Conservation (phyloP, 768 basidiomycete species). For the Paxillus involutus region DNA sequence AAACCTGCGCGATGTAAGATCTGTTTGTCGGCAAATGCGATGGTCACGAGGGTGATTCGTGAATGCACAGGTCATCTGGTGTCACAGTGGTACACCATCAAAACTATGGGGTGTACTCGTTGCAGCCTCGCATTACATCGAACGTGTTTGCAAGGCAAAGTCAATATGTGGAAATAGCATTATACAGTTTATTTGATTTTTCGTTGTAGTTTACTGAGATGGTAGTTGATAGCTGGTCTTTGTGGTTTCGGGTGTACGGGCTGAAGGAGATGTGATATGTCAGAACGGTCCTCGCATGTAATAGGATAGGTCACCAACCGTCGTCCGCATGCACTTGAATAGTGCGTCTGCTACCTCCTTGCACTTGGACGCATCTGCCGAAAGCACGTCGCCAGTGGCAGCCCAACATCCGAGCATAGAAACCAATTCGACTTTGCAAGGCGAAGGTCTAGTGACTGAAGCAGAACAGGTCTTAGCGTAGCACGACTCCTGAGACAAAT, state of each 20-base stretch:
- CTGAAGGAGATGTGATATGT: slow-evolving; percentile 35
- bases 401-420: slow-evolving; percentile 89
- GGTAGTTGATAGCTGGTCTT: slow-evolving; percentile 84
- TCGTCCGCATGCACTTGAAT: slow-evolving; percentile 82
- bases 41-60: not conserved
- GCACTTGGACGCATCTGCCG: slow-evolving; percentile 48
- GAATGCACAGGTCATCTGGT: no score
- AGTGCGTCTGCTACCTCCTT: slow-evolving; percentile 57
- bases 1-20: no score
- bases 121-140: slow-evolving; percentile 17
- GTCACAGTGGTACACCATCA: not conserved
- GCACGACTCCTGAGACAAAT: not conserved
- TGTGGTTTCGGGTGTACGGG: slow-evolving; percentile 67
- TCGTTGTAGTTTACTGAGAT: slow-evolving; percentile 78
- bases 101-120: not conserved
- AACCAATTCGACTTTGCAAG: slow-evolving; percentile 52
- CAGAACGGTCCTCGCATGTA: not conserved
- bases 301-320: slow-evolving; percentile 50
- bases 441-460: slow-evolving; percentile 11
- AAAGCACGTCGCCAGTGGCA: slow-evolving; percentile 61
- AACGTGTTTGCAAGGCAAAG: slow-evolving; percentile 12
- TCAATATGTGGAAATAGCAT: slow-evolving; percentile 9
- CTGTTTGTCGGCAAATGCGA: no score
- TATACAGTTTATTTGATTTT: slow-evolving; percentile 57
- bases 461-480: not conserved